Percentiles rank a stretch among this genome's conserved stretches.
Conservation (phyloP, 2,329 filamentous ascomycete species). For the Kalmusia sp. region DNA sequence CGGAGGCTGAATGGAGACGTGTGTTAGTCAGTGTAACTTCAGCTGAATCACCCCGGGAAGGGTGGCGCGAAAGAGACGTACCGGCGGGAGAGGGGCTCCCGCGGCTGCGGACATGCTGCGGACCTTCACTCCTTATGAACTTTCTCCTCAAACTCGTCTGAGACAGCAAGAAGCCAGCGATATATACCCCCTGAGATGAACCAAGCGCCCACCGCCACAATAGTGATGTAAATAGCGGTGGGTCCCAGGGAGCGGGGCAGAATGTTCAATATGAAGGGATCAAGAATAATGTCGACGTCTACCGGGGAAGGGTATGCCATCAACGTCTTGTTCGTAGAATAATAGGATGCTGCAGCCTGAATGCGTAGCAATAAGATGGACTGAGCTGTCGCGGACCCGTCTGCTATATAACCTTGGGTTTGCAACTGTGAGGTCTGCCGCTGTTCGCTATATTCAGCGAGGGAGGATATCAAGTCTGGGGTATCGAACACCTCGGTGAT, state of each 20-base stretch:
- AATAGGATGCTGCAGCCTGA: constrained; percentile 82
- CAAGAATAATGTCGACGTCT: constrained; percentile 80
- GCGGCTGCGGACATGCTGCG: constrained; percentile 31
- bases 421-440: constrained; percentile 45
- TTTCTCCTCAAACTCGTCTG: constrained; percentile 28
- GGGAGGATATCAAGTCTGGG: constrained; percentile 68
- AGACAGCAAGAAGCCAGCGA: constrained; percentile 35
- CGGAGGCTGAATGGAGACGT: constrained; percentile 6
- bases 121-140: constrained; percentile 40
- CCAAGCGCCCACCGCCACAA: constrained; percentile 64
- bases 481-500: constrained; percentile 67
- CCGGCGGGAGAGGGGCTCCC: constrained; percentile 25
- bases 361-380: constrained; percentile 77
- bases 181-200: constrained; percentile 56
- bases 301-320: constrained; percentile 80
- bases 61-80: not conserved
- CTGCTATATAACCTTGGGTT: constrained; percentile 5
- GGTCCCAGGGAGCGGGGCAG: constrained; percentile 80
- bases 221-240: constrained; percentile 71
- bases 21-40: not conserved
- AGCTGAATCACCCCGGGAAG: no score
- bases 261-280: constrained; percentile 81
- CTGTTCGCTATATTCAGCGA: constrained; percentile 67
- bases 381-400: constrained; percentile 25
- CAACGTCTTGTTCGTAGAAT: constrained; percentile 73